Evolutionary conservation across 192 early-diverging fungal species (phyloP).

Genomic region (Backusella luteola): DNA sequence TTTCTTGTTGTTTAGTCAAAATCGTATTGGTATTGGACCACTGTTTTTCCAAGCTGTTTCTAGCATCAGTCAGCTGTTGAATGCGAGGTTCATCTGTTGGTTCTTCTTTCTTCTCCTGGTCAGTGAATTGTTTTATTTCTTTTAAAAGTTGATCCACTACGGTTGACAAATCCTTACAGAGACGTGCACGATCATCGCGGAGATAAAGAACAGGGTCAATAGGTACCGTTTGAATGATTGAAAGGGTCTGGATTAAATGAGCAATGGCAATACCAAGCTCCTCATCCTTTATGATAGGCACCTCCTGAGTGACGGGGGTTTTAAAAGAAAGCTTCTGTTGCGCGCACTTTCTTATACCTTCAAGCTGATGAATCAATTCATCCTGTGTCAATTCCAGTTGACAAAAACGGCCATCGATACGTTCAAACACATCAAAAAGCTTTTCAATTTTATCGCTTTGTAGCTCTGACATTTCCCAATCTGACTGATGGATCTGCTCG

Average conservation of each 20-base stretch:
- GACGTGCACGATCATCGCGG: conserved; percentile 8
- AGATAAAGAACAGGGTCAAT: conserved; percentile 8
- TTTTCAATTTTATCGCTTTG: conserved; percentile 30
- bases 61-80: background rate
- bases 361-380: conserved; percentile 15
- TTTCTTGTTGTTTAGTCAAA: background rate
- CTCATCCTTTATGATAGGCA: background rate
- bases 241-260: background rate
- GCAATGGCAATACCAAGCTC: background rate
- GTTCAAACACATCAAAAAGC: conserved; percentile 30
- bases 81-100: background rate
- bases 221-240: conserved; percentile 1
- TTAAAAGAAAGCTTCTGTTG: background rate
- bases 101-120: background rate
- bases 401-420: conserved; percentile 24
- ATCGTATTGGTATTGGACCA: background rate
- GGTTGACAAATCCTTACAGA: conserved; percentile 10
- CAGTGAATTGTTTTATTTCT: background rate
- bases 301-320: background rate
- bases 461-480: conserved; percentile 26
- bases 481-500: conserved; percentile 24
- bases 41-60: background rate
- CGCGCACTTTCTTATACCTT: conserved; percentile 4
- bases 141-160: conserved; percentile 2
- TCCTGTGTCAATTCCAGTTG: conserved; percentile 27